A percentile compares a stretch with the other conserved stretches of the same genome.
phyloP scores from a whole-genome alignment of 768 basidiomycete genomes.

The Boletus pseudopeckii region DNA sequence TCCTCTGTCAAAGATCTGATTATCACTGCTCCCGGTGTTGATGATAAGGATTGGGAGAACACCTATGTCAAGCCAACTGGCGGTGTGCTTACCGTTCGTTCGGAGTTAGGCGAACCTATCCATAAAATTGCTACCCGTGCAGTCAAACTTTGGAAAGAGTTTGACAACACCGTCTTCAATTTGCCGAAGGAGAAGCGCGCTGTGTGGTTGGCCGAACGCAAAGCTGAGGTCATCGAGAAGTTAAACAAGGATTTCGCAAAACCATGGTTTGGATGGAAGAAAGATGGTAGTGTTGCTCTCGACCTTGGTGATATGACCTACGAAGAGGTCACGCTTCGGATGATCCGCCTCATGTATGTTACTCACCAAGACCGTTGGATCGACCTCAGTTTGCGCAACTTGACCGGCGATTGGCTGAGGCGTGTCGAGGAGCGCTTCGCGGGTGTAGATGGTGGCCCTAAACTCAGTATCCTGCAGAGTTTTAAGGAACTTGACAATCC shows the following conservation, averaged over 20 bases:
- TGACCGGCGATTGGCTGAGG: conserved; percentile 95
- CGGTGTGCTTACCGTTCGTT: conserved; percentile 93
- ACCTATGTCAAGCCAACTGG: conserved; percentile 94
- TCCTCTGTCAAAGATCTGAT: conserved; percentile 96
- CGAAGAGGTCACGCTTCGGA: conserved; percentile 88
- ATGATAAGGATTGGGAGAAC: conserved; percentile 88
- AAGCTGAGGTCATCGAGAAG: conserved; percentile 85
- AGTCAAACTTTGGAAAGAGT: conserved; percentile 98
- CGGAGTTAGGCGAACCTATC: conserved; percentile 97
- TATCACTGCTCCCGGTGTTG: conserved; percentile 88
- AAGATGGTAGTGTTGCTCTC: conserved; percentile 76
- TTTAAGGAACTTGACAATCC: conserved; percentile 84
- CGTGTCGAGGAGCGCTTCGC: conserved; percentile 95
- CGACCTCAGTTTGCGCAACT: conserved; percentile 84
- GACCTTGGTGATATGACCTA: conserved; percentile 98
- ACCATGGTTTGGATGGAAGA: conserved; percentile 97
- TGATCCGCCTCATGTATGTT: conserved; percentile 94
- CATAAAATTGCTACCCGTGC: conserved; percentile 98
- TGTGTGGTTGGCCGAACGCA: conserved; percentile 83
- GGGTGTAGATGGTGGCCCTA: conserved; percentile 76
- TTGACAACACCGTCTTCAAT: conserved; percentile 94
- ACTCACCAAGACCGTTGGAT: conserved; percentile 90
- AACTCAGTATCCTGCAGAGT: conserved; percentile 83
- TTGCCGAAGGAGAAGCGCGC: conserved; percentile 93
- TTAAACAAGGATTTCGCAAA: conserved; percentile 95